Conservation (phyloP, 2,329 filamentous ascomycete species). For the Arachnopeziza araneosa region DNA sequence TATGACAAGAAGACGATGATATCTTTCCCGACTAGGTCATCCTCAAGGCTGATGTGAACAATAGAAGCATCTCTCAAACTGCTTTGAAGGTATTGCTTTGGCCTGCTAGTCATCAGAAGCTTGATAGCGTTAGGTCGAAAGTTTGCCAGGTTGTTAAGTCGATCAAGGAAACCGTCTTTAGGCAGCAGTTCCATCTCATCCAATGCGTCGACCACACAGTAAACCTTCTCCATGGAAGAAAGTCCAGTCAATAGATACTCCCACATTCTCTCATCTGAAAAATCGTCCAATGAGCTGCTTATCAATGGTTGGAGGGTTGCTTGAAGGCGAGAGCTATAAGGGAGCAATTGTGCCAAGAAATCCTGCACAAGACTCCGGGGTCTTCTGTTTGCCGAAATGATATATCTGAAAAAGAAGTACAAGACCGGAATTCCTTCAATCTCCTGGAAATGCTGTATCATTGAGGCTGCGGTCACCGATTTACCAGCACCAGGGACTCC, state of each 20-base stretch:
- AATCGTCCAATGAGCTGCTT: constrained; percentile 10
- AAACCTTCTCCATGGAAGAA: constrained; percentile 25
- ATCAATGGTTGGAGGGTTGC: constrained; percentile 10
- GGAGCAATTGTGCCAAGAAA: constrained; percentile 30
- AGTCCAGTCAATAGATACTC: constrained; percentile 23
- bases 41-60: constrained; percentile 35
- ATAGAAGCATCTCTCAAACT: constrained; percentile 26
- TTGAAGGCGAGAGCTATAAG: constrained; percentile 27
- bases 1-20: constrained; percentile 10
- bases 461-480: constrained; percentile 33
- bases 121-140: constrained; percentile 34
- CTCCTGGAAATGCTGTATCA: constrained; percentile 5
- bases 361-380: constrained; percentile 28
- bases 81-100: constrained; percentile 30
- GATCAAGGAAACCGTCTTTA: constrained; percentile 9
- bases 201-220: constrained; percentile 44
- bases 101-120: constrained; percentile 40
- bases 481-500: constrained; percentile 43
- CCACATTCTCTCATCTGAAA: constrained; percentile 28
- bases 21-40: constrained; percentile 36
- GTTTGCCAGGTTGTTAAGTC: constrained; percentile 24
- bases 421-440: constrained; percentile 28
- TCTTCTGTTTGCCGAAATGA: constrained; percentile 30
- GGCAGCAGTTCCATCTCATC: constrained; percentile 42
- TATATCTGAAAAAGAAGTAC: constrained; percentile 37